Evolutionary conservation across 2,329 filamentous ascomycete species (phyloP).

Genomic region (Blumeria graminis): DNA sequence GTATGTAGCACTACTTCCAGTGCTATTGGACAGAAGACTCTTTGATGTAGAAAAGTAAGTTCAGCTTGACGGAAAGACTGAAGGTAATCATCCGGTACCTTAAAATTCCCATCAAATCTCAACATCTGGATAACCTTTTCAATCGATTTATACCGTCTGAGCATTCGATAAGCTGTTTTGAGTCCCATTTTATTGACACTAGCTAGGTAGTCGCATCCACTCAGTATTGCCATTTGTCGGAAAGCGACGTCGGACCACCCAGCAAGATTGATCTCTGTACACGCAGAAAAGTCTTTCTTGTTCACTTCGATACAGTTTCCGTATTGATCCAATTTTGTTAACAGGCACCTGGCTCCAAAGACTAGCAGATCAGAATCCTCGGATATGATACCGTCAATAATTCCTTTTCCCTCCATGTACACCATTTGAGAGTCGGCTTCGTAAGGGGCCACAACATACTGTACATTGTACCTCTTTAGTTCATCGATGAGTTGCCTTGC

Average conservation of each 20-base stretch:
- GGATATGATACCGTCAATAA: constrained; percentile 71
- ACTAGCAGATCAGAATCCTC: constrained; percentile 93
- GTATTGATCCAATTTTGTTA: constrained; percentile 87
- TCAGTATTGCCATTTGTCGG: constrained; percentile 83
- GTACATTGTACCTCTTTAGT: constrained; percentile 53
- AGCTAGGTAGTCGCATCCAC: constrained; percentile 85
- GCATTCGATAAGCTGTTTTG: constrained; percentile 77
- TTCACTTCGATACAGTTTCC: constrained; percentile 85
- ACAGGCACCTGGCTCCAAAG: constrained; percentile 70
- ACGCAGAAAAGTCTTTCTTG: constrained; percentile 67
- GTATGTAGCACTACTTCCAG: constrained; percentile 54
- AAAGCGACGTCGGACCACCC: constrained; percentile 89
- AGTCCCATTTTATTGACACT: constrained; percentile 68
- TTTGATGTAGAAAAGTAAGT: constrained; percentile 78
- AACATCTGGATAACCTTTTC: constrained; percentile 63
- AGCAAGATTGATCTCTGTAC: constrained; percentile 65
- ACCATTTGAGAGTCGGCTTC: constrained; percentile 94
- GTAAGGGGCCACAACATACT: constrained; percentile 87
- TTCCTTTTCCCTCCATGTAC: constrained; percentile 68
- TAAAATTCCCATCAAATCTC: constrained; percentile 70
- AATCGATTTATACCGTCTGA: constrained; percentile 72
- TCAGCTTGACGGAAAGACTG: constrained; percentile 69
- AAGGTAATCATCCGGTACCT: constrained; percentile 59
- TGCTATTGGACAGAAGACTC: constrained; percentile 65
- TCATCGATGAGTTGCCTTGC: constrained; percentile 77